phyloP scores from a whole-genome alignment of 2,329 filamentous ascomycete species.

The Monilinia polystroma region DNA sequence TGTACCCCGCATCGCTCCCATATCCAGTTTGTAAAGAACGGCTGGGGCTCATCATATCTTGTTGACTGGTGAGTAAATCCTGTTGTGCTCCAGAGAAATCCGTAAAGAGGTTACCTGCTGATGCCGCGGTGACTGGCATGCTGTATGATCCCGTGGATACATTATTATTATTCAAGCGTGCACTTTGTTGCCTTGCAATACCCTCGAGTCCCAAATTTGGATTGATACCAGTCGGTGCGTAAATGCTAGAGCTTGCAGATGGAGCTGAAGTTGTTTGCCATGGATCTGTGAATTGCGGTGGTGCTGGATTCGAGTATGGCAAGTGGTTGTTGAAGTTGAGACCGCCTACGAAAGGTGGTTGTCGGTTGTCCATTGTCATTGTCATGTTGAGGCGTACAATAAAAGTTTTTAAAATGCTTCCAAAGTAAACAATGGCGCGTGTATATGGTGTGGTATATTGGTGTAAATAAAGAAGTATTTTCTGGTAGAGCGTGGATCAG shows the following conservation, averaged over 20 bases:
- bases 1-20: conserved; percentile 63
- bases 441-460: conserved; percentile 1
- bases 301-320: conserved; percentile 56
- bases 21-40: conserved; percentile 62
- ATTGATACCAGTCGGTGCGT: conserved; percentile 56
- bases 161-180: conserved; percentile 57
- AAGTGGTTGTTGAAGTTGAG: conserved; percentile 75
- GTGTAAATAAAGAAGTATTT: conserved; percentile 27
- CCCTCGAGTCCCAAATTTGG: conserved; percentile 58
- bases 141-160: conserved; percentile 68
- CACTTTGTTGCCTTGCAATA: conserved; percentile 55
- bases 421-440: conserved; percentile 15
- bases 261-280: conserved; percentile 66
- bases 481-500: conserved; percentile 34
- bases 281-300: conserved; percentile 83
- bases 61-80: conserved; percentile 67
- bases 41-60: conserved; percentile 72
- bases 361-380: conserved; percentile 90
- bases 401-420: conserved; percentile 24
- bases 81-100: conserved; percentile 56
- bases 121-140: conserved; percentile 68
- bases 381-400: conserved; percentile 60
- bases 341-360: conserved; percentile 61
- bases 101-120: conserved; percentile 64
- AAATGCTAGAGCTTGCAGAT: conserved; percentile 55